A percentile compares a stretch with the other conserved stretches of the same genome.
Conservation (phyloP, 192 early-diverging fungal species). For the Endogone sp. region DNA sequence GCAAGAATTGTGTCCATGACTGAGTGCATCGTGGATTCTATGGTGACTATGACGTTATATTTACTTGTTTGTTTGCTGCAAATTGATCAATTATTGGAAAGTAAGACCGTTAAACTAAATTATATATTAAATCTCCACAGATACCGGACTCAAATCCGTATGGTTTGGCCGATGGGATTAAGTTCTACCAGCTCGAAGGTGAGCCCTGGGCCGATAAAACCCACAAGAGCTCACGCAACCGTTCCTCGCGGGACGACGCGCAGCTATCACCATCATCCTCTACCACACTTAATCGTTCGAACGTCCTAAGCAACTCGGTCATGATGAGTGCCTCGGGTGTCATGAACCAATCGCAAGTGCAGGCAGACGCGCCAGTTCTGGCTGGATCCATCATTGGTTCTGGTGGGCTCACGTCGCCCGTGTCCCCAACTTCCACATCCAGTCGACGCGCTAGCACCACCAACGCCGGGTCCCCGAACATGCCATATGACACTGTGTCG, state of each 20-base stretch:
- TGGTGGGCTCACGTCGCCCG: too few species aligned
- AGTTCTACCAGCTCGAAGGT: constrained; percentile 46
- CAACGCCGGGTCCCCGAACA: neutral
- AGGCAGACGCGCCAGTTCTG: neutral
- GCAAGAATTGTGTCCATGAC: constrained; percentile 44
- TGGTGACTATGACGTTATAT: constrained; percentile 5
- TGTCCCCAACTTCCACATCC: neutral
- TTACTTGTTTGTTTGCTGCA: too few species aligned
- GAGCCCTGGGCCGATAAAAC: constrained; percentile 34
- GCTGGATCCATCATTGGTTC: too few species aligned
- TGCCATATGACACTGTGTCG: neutral
- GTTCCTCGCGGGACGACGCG: neutral
- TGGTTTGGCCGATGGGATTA: constrained; percentile 44
- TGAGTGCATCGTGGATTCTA: constrained; percentile 38
- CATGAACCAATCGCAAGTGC: neutral
- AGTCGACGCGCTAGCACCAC: neutral
- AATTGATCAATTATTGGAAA: neutral
- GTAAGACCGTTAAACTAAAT: neutral
- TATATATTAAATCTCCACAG: neutral
- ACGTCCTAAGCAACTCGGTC: neutral
- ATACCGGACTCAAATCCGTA: constrained; percentile 36
- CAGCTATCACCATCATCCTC: neutral
- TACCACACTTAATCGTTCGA: neutral
- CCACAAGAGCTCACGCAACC: constrained; percentile 17
- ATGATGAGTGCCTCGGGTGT: neutral